Percentiles rank a stretch among this genome's conserved stretches.
phyloP scores from a whole-genome alignment of 129 eudicot genomes.

The Glebionis coronaria region DNA sequence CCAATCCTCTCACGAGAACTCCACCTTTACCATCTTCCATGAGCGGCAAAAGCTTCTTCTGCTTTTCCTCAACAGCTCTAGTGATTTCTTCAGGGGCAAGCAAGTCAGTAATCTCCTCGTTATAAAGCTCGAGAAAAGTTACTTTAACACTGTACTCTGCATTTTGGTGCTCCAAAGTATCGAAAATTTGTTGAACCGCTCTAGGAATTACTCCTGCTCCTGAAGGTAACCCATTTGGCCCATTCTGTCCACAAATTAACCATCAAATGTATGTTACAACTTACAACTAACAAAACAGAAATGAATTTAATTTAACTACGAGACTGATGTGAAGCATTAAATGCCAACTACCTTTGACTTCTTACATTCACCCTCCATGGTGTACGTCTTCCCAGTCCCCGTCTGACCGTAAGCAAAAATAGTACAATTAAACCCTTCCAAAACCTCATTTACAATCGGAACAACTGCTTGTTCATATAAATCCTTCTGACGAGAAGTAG shows the following conservation, averaged over 20 bases:
- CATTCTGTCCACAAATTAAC: slow-evolving; percentile 46
- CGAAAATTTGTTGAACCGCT: slow-evolving; percentile 89
- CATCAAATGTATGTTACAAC: not conserved
- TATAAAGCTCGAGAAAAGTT: slow-evolving; percentile 87
- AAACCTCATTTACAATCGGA: slow-evolving; percentile 93
- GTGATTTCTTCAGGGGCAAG: slow-evolving; percentile 92
- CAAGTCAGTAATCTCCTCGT: slow-evolving; percentile 96
- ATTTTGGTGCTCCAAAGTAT: slow-evolving; percentile 85
- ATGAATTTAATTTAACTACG: too few species aligned
- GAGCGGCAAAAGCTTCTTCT: slow-evolving; percentile 77
- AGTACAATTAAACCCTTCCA: slow-evolving; percentile 95
- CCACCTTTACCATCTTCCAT: slow-evolving; percentile 99
- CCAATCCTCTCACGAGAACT: slow-evolving; percentile 94
- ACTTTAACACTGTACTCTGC: slow-evolving; percentile 99
- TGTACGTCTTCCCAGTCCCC: slow-evolving; percentile 94
- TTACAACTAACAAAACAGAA: not conserved
- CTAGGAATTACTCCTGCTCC: slow-evolving; percentile 98
- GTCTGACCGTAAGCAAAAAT: slow-evolving; percentile 98
- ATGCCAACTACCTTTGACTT: slow-evolving; percentile 63
- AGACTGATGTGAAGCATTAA: too few species aligned
- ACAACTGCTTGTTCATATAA: slow-evolving; percentile 83
- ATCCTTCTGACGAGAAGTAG: slow-evolving; percentile 77
- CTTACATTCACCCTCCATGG: slow-evolving; percentile 98
- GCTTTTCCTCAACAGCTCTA: slow-evolving; percentile 70
- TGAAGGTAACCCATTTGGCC: slow-evolving; percentile 78